These are phyloP conservation scores for Ophiostoma montium DNA, from an alignment of 2,329 filamentous ascomycete species.

Conservation along the genomic window DNA sequence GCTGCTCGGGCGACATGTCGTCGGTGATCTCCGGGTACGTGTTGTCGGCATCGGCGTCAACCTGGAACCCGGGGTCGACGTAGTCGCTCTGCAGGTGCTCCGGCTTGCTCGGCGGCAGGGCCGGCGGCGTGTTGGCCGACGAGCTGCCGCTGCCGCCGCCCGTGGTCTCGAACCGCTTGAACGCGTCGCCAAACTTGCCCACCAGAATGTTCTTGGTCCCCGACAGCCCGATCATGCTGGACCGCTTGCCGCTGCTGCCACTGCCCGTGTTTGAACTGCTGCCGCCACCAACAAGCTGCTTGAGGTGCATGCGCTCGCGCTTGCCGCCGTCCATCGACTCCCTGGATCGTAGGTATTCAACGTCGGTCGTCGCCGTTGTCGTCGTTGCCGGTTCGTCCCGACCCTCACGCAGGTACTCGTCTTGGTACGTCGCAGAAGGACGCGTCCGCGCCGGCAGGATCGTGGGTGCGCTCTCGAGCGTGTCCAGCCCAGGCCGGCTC, in stretches of 20 bases:
- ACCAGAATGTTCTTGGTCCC: slow-evolving; percentile 72
- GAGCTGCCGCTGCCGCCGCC: slow-evolving; percentile 19
- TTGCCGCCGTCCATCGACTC: slow-evolving; percentile 20
- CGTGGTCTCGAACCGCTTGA: slow-evolving; percentile 65
- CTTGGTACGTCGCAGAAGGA: slow-evolving; percentile 70
- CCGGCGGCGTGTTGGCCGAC: background rate
- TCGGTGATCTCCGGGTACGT: slow-evolving; percentile 47
- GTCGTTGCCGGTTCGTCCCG: slow-evolving; percentile 29
- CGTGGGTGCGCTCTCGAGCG: slow-evolving; percentile 36
- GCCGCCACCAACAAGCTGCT: slow-evolving; percentile 21
- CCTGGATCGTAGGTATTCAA: slow-evolving; percentile 63
- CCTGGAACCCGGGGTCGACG: slow-evolving; percentile 43
- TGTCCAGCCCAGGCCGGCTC: slow-evolving; percentile 49
- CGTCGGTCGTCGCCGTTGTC: slow-evolving; percentile 54
- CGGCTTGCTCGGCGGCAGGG: slow-evolving; percentile 28
- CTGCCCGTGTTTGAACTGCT: background rate
- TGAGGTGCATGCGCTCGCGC: slow-evolving; percentile 39
- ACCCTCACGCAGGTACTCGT: slow-evolving; percentile 68
- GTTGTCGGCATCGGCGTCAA: slow-evolving; percentile 44
- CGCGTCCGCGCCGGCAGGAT: slow-evolving; percentile 37
- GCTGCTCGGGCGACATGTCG: slow-evolving; percentile 71
- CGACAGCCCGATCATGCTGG: slow-evolving; percentile 57
- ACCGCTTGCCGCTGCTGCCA: slow-evolving; percentile 43
- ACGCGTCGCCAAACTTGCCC: slow-evolving; percentile 84
- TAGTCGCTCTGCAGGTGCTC: slow-evolving; percentile 51